Evolutionary conservation across 2,329 filamentous ascomycete genomes (phyloP).

Genomic region (Sporothrix brasiliensis): DNA sequence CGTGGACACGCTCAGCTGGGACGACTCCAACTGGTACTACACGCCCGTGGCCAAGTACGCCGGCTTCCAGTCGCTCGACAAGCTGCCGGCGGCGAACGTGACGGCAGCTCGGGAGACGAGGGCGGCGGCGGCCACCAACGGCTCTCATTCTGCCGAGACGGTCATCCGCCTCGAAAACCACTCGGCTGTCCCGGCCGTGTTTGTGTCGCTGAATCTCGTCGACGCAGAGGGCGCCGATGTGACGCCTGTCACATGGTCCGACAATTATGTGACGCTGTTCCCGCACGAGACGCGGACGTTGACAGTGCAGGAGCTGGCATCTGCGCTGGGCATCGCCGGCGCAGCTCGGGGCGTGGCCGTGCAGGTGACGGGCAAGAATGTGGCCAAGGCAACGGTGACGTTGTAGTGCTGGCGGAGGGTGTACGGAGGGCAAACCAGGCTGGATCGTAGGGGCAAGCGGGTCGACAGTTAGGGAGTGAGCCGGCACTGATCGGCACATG

Average conservation of each 20-base stretch:
- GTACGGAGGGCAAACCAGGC: too few relatives aligned
- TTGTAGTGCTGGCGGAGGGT: not conserved
- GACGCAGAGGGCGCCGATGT: slow-evolving; percentile 51
- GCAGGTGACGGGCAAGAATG: slow-evolving; percentile 41
- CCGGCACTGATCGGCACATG: too few relatives aligned
- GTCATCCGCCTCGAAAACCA: slow-evolving; percentile 52
- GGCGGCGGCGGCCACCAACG: not conserved
- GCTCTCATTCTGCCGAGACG: not conserved
- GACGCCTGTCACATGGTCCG: slow-evolving; percentile 59
- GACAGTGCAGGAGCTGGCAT: slow-evolving; percentile 37
- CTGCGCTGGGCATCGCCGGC: not conserved
- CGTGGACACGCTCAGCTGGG: slow-evolving; percentile 58
- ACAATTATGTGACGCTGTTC: slow-evolving; percentile 66
- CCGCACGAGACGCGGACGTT: slow-evolving; percentile 55
- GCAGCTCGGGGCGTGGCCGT: slow-evolving; percentile 32
- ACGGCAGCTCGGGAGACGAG: slow-evolving; percentile 34
- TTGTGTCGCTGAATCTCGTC: slow-evolving; percentile 56
- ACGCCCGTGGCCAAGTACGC: slow-evolving; percentile 59
- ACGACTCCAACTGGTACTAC: slow-evolving; percentile 59
- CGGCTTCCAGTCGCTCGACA: slow-evolving; percentile 51
- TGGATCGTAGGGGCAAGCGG: too few relatives aligned
- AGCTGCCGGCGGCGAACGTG: slow-evolving; percentile 46
- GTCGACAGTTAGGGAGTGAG: too few relatives aligned
- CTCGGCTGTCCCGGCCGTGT: slow-evolving; percentile 58
- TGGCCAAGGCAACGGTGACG: slow-evolving; percentile 26